Conservation (phyloP, 805 yeast species). For the Wickerhamomyces rabaulensis region DNA sequence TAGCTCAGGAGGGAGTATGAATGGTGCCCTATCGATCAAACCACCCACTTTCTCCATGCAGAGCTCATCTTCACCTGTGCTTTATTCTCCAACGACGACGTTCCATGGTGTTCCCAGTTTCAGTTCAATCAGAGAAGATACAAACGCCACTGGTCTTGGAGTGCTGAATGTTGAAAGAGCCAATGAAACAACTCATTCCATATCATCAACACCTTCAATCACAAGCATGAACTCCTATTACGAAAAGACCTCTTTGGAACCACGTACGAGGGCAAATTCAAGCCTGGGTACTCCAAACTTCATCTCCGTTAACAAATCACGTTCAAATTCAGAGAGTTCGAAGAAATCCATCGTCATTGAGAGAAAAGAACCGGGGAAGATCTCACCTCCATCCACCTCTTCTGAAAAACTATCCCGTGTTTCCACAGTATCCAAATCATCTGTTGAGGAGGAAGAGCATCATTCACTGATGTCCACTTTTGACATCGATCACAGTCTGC, state of each 20-base stretch:
- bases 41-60: constrained; percentile 14
- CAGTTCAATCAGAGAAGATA: constrained; percentile 16
- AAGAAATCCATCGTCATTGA: neutral
- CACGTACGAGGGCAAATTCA: constrained; percentile 10
- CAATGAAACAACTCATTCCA: neutral
- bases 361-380: constrained; percentile 9
- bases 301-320: constrained; percentile 2
- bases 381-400: constrained; percentile 4
- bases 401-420: constrained; percentile 4
- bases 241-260: constrained; percentile 9
- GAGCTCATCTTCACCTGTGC: constrained; percentile 19
- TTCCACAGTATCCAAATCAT: constrained; percentile 2
- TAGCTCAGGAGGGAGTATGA: constrained; percentile 3
- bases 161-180: neutral
- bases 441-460: neutral
- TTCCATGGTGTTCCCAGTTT: neutral
- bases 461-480: neutral
- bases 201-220: constrained; percentile 17
- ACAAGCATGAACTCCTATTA: constrained; percentile 12
- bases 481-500: neutral
- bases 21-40: constrained; percentile 11
- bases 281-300: neutral
- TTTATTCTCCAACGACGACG: constrained; percentile 19
- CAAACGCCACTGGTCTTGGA: neutral
- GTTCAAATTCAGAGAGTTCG: constrained; percentile 4